Conservation (phyloP, 78 protist species). For the Creolimax fragrantissima region DNA sequence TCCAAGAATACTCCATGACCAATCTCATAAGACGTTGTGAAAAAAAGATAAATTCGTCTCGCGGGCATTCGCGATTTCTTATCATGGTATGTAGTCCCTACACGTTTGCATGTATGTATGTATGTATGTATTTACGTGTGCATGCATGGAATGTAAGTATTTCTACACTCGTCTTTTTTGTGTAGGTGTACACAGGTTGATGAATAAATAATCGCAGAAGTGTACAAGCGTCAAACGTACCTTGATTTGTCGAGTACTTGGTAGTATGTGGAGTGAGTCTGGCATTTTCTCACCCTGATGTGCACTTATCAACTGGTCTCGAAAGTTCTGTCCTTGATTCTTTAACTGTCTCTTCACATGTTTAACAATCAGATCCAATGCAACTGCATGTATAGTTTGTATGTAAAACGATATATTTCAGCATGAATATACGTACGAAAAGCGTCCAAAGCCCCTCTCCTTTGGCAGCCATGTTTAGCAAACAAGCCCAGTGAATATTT, state of each 20-base stretch:
- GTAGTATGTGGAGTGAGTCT: background rate
- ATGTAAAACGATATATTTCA: background rate
- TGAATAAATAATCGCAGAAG: background rate
- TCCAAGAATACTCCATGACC: constrained; percentile 22
- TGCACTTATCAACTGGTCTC: background rate
- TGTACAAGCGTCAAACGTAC: background rate
- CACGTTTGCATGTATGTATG: background rate
- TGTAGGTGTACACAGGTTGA: background rate
- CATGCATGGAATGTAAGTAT: background rate
- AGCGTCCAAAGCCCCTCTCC: background rate
- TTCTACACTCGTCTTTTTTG: background rate
- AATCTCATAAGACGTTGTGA: constrained; percentile 47
- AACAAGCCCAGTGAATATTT: background rate
- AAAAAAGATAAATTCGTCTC: constrained; percentile 47
- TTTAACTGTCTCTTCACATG: background rate
- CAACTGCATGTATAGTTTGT: background rate
- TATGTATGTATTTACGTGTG: background rate
- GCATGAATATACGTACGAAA: background rate
- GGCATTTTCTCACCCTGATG: constrained; percentile 3
- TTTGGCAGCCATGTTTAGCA: background rate
- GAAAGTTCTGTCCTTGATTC: background rate
- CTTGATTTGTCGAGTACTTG: background rate
- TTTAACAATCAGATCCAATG: constrained; percentile 9
- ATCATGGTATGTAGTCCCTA: constrained; percentile 45
- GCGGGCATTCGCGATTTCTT: constrained; percentile 24